Conservation (phyloP, 495 filamentous ascomycete genomes). For the Talaromyces ruber region DNA sequence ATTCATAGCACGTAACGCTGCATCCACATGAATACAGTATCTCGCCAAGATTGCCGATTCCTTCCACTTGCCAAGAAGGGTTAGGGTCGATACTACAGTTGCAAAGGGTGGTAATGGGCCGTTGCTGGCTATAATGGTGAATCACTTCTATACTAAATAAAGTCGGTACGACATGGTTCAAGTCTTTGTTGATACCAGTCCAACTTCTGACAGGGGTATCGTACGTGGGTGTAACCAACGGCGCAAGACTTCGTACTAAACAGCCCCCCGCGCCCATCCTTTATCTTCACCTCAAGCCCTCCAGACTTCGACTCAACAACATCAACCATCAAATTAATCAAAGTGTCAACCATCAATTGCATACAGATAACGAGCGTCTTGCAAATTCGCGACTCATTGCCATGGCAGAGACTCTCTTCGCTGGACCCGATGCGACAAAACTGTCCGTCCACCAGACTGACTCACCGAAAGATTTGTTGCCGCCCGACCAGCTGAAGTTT, state of each 20-base stretch:
- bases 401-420: background rate
- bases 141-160: background rate
- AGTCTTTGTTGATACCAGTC: background rate
- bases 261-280: background rate
- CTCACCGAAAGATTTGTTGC: background rate
- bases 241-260: background rate
- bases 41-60: background rate
- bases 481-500: conserved; percentile 6
- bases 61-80: background rate
- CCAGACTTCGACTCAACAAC: background rate
- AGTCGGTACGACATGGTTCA: background rate
- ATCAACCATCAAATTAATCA: background rate
- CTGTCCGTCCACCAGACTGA: background rate
- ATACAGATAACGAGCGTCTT: background rate
- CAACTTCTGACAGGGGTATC: background rate
- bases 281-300: background rate
- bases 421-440: background rate
- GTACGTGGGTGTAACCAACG: background rate
- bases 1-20: background rate
- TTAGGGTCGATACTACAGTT: background rate
- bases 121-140: background rate
- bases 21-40: background rate
- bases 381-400: background rate
- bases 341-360: background rate
- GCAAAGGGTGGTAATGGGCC: background rate